These are phyloP conservation scores for Agaricus blazei DNA, from an alignment of 768 basidiomycete species.

Conservation along the genomic window DNA sequence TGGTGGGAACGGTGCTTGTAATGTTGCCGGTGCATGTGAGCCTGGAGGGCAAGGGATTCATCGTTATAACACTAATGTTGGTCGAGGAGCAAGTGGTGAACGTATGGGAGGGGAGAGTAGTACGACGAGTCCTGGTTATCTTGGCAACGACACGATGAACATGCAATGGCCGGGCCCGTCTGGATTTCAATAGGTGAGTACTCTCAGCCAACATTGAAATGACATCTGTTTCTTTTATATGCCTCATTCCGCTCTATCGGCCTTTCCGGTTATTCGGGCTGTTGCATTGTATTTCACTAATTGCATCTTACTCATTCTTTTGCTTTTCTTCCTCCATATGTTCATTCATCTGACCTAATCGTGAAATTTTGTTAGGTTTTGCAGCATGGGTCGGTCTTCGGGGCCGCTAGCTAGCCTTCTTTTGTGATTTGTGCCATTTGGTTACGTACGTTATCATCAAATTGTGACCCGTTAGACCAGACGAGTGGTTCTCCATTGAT, in stretches of 20 bases:
- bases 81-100: background rate
- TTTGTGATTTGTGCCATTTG: too few relatives aligned
- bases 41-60: background rate
- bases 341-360: background rate
- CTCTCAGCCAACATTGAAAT: background rate
- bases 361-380: too few relatives aligned
- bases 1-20: too few relatives aligned
- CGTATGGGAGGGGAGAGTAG: background rate
- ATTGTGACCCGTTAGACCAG: too few relatives aligned
- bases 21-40: too few relatives aligned
- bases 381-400: too few relatives aligned
- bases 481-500: too few relatives aligned
- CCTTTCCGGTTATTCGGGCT: too few relatives aligned
- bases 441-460: too few relatives aligned
- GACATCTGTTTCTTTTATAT: too few relatives aligned
- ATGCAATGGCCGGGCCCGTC: constrained; percentile 68
- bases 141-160: constrained; percentile 48
- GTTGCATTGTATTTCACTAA: background rate
- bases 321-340: background rate
- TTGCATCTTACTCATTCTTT: background rate
- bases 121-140: constrained; percentile 12
- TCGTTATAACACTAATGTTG: background rate
- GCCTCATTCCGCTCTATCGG: too few relatives aligned
- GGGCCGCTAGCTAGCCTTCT: too few relatives aligned
- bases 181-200: constrained; percentile 52